Base-by-base conservation (phyloP, 352 stramenopile species). In the Pythium insidiosum region DNA sequence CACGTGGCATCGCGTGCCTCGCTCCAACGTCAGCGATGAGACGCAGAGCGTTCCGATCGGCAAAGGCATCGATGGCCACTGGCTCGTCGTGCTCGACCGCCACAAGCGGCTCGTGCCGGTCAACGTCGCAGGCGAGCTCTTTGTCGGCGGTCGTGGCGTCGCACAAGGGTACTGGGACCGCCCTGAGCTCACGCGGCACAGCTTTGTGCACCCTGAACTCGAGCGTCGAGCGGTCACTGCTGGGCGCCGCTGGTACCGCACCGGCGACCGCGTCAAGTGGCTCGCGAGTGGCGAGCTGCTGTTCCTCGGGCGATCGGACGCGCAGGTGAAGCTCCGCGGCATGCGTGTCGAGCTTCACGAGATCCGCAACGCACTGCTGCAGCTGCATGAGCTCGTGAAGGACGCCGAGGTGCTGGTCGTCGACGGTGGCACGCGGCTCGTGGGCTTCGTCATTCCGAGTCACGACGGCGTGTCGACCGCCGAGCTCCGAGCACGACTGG, bases 261-360 rank as follows among this genome's bases (percentile, higher is more conserved):
- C 75, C 0, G 80, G 80, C 5, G 80, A 93, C 40, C 57, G 84
- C 6, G 74, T 84, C 23, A 77, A 79, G 41, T 74, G 75, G 52
- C 40, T 79, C 18, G 44, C 57, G 4, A 66, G 45, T 36, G 68
- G 71, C 1, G 56, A 73, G 35, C 46, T 90, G 15, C 52, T 86
- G 10, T 88, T 88, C 29, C 46, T 89, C 3, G 75, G 79, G 7
- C 61, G 82, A 15, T 70, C 70, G 1, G 82, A 94, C 47, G 56
- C 68, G 3, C 82, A 91, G 44, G 75, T 92, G 23, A 94, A 94
- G 45, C 68, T 86, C 2, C 69, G 78, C 16, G 82, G 79, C 11
- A 87, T 88, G 57, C 76, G 82, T 2, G 78, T 94, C 16, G 82
- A 94, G 51, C 53, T 91, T 4, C 72, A 85, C 9, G 79, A 92